These are phyloP conservation scores for Suhomyces atakaporum DNA, from an alignment of 1,139 yeast species.

Conservation along the genomic window DNA sequence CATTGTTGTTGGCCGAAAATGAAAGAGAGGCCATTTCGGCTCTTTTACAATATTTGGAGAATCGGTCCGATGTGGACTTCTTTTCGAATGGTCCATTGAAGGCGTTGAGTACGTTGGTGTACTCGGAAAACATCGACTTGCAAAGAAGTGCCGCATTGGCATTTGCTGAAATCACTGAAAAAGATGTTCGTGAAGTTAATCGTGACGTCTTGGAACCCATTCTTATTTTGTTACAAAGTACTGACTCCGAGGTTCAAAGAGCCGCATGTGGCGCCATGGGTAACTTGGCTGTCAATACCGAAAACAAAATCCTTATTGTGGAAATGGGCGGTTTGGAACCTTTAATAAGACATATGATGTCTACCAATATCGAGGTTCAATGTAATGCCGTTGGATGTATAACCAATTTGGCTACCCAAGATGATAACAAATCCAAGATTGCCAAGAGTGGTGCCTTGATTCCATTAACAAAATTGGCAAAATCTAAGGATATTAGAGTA, in stretches of 20 bases:
- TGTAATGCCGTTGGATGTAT: slow-evolving; percentile 99
- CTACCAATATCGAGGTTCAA: slow-evolving; percentile 95
- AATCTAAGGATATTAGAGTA: slow-evolving; percentile 90
- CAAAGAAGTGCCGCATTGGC: slow-evolving; percentile 98
- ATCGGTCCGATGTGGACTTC: slow-evolving; percentile 82
- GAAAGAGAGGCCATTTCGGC: slow-evolving; percentile 96
- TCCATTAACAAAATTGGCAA: slow-evolving; percentile 91
- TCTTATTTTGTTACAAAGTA: slow-evolving; percentile 77
- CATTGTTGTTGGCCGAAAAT: slow-evolving; percentile 85
- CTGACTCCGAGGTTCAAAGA: slow-evolving; percentile 92
- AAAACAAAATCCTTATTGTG: slow-evolving; percentile 87
- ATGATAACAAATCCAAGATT: slow-evolving; percentile 91
- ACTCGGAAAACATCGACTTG: slow-evolving; percentile 90
- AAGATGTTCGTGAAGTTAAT: slow-evolving; percentile 87
- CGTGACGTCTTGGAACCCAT: slow-evolving; percentile 94
- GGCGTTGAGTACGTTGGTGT: slow-evolving; percentile 89
- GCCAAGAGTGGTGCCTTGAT: slow-evolving; percentile 96
- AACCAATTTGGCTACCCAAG: slow-evolving; percentile 97
- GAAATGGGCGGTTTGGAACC: slow-evolving; percentile 99
- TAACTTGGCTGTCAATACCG: slow-evolving; percentile 93
- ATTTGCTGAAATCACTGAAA: slow-evolving; percentile 97
- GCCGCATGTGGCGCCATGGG: slow-evolving; percentile 99
- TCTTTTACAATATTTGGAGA: slow-evolving; percentile 83
- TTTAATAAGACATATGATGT: slow-evolving; percentile 94
- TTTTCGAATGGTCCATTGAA: slow-evolving; percentile 88